phyloP scores from a whole-genome alignment of 2,329 filamentous ascomycete genomes.

The Fonsecaea pugnacius region DNA sequence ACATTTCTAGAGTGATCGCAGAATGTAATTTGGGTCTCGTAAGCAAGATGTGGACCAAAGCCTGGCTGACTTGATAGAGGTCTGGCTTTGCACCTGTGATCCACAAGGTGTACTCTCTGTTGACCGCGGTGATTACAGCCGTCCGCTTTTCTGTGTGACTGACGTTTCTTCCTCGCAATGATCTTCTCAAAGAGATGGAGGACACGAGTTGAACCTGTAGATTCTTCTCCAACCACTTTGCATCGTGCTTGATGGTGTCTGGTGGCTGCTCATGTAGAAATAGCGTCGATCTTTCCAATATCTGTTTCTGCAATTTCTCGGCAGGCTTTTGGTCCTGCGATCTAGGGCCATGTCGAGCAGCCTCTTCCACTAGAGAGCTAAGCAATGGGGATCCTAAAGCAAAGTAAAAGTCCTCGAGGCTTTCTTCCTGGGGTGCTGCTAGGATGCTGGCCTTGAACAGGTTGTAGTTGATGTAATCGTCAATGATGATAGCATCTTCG shows the following conservation, averaged over 20 bases:
- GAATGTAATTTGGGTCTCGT: conserved; percentile 84
- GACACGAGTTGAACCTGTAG: conserved; percentile 77
- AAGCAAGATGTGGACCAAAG: conserved; percentile 79
- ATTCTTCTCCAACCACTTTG: conserved; percentile 87
- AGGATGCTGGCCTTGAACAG: conserved; percentile 84
- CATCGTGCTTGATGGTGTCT: conserved; percentile 82
- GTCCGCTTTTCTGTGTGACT: conserved; percentile 75
- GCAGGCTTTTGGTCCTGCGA: conserved; percentile 71
- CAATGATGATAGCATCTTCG: conserved; percentile 73
- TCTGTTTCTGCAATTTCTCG: conserved; percentile 72
- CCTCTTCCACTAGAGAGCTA: conserved; percentile 76
- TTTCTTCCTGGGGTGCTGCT: conserved; percentile 87
- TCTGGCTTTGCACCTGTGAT: conserved; percentile 75
- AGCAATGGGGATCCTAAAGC: conserved; percentile 78
- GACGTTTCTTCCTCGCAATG: conserved; percentile 71
- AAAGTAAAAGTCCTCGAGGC: conserved; percentile 80
- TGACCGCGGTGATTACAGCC: conserved; percentile 66
- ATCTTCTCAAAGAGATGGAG: conserved; percentile 75
- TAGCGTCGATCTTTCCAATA: conserved; percentile 84
- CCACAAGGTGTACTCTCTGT: conserved; percentile 70
- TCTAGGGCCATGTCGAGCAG: conserved; percentile 71
- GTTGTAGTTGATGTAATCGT: conserved; percentile 87
- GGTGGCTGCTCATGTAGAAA: conserved; percentile 83
- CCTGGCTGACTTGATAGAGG: conserved; percentile 89
- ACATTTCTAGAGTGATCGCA: conserved; percentile 86